Evolutionary conservation across 1,284 basidiomycete species (phyloP).

Genomic region (Moesziomyces sp.): DNA sequence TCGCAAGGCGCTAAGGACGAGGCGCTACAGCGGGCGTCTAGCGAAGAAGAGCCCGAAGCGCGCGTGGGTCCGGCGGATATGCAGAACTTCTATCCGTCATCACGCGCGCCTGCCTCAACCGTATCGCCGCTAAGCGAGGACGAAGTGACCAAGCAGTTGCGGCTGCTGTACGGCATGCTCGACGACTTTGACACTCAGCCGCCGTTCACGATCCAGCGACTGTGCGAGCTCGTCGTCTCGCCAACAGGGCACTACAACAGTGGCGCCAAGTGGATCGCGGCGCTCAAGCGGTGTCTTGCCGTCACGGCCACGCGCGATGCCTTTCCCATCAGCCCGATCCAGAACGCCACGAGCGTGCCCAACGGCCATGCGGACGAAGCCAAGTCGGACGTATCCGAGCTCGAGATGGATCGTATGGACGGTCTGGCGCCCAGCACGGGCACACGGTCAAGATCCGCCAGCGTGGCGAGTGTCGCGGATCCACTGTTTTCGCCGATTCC

Average conservation of each 20-base stretch:
- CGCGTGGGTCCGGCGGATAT: constrained; percentile 21
- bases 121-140: constrained; percentile 2
- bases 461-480: constrained; percentile 7
- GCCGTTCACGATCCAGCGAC: constrained; percentile 57
- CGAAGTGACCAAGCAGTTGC: not conserved
- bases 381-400: constrained; percentile 13
- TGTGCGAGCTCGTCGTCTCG: constrained; percentile 37
- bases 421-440: constrained; percentile 12
- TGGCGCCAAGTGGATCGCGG: constrained; percentile 33
- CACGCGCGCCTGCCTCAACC: constrained; percentile 10
- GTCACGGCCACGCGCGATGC: constrained; percentile 53
- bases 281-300: constrained; percentile 32
- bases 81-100: constrained; percentile 33
- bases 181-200: constrained; percentile 55
- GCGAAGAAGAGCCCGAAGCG: not conserved
- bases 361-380: constrained; percentile 6
- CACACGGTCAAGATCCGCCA: constrained; percentile 11
- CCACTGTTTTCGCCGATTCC: constrained; percentile 48
- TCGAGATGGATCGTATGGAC: constrained; percentile 38
- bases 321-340: constrained; percentile 41
- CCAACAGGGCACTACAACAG: constrained; percentile 33
- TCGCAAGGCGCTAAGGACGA: not conserved
- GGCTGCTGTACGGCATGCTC: constrained; percentile 25
- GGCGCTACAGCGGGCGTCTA: not conserved
- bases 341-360: constrained; percentile 2